Base-by-base conservation (phyloP, 2,329 filamentous ascomycete species). In the Remersonia thermophila region DNA sequence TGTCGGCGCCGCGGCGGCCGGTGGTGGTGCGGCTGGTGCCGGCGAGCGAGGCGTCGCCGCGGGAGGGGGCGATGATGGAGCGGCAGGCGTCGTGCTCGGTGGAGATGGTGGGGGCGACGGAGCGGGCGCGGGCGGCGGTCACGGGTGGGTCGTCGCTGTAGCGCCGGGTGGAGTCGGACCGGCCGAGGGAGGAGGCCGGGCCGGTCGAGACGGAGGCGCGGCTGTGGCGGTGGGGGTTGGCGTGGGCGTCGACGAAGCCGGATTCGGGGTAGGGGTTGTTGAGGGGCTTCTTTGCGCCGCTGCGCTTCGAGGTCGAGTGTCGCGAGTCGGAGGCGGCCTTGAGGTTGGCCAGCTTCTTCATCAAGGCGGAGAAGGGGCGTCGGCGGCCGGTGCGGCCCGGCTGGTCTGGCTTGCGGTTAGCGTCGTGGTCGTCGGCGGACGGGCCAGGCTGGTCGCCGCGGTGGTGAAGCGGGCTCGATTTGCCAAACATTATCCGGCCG, bases 181-280 rank as follows among this genome's bases (percentile, higher is more conserved):
- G 55, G 68, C 77, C 68, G 12, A 69, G 51, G n/a, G 77, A 77
- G 62, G 55, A 60, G 29, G 50, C 58, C n/a, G 61, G 69, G 9
- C 60, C 71, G 38, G 63, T 79, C 51, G 69, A 67, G 41, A 72
- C 66, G 3, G 73, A 77, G 36, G 62, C 61, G 30, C 65, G 66
- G 53, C 68, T 72, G 39, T 63, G 65, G 50, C 62, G 47, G 39
- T 63, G 65, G 50, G 62, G 47, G 25, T 44, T 41, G 13, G 52
- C 44, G 39, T 47, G 39, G 27, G 8, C 30, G 29, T 36, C 14
- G 40, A 75, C 53, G 30, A 70, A 71, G 40, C 82, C 83, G 2
- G 85, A 93, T 50, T 89, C 71, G 7, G 83, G 83, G 53, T 95
- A 95, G n/a, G 87, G 87, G 54, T 89, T 89, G 66, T 94, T 93